Conservation (phyloP, 2,329 filamentous ascomycete genomes). For the Geoglossum cookeanum region DNA sequence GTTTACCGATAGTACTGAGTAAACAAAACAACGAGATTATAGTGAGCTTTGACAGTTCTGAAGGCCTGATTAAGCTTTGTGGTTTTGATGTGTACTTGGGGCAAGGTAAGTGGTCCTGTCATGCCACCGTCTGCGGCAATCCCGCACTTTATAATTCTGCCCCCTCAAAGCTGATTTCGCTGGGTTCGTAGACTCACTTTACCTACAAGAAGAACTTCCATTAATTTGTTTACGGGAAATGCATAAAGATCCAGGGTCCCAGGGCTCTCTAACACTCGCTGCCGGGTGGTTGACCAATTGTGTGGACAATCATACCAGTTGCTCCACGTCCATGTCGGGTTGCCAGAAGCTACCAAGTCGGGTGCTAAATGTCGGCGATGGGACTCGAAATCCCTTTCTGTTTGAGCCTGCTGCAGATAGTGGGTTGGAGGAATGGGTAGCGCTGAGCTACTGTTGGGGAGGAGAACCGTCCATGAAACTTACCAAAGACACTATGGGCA, state of each 20-base stretch:
- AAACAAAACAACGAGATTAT: neutral
- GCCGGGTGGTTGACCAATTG: neutral
- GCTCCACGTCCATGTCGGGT: neutral
- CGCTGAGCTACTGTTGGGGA: slow-evolving; percentile 2
- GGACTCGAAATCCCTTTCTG: neutral
- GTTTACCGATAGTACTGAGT: neutral
- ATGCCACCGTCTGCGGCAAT: too few relatives aligned
- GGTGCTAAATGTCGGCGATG: neutral
- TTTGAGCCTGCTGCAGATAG: neutral
- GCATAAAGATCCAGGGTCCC: neutral
- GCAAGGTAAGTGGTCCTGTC: neutral
- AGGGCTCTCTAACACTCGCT: neutral
- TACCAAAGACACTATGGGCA: neutral
- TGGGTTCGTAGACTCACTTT: too few relatives aligned
- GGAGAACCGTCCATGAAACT: neutral
- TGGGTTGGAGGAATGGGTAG: neutral
- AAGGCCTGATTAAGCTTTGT: neutral
- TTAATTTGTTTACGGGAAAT: neutral
- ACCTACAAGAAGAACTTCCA: neutral
- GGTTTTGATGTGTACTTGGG: neutral
- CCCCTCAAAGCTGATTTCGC: too few relatives aligned
- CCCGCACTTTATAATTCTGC: too few relatives aligned
- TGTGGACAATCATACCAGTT: neutral
- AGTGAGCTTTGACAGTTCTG: neutral
- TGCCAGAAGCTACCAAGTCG: neutral